Conservation (phyloP, 305 asterid genomes). For the Fraxinus floribunda region DNA sequence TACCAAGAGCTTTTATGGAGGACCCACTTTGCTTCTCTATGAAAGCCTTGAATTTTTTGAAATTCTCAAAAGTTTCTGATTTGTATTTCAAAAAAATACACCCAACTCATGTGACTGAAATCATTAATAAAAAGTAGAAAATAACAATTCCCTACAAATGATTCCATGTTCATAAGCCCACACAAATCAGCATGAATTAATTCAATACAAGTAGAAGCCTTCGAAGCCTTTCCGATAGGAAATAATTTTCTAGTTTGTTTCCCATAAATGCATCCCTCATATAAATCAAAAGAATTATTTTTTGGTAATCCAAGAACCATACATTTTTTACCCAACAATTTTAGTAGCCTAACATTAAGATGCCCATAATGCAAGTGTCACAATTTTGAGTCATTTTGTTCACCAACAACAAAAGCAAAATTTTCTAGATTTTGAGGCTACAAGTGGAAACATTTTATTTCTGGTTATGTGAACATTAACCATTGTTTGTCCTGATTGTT, state of each 20-base stretch:
- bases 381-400: neutral
- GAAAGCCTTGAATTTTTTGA: neutral
- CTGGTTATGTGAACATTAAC: neutral
- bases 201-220: neutral
- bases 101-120: neutral
- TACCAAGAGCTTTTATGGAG: neutral
- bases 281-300: neutral
- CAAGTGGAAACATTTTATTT: neutral
- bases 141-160: neutral
- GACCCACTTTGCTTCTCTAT: neutral
- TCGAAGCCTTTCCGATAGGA: neutral
- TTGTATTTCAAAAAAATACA: neutral
- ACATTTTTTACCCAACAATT: neutral
- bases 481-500: too few relatives aligned
- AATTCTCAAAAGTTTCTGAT: neutral
- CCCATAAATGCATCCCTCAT: neutral
- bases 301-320: neutral
- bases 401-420: neutral
- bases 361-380: neutral
- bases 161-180: neutral
- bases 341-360: neutral
- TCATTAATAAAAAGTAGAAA: neutral
- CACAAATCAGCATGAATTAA: neutral
- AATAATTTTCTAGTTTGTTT: neutral
- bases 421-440: neutral